Conservation (phyloP, 805 yeast species). For the Candida pseudofarinosa region DNA sequence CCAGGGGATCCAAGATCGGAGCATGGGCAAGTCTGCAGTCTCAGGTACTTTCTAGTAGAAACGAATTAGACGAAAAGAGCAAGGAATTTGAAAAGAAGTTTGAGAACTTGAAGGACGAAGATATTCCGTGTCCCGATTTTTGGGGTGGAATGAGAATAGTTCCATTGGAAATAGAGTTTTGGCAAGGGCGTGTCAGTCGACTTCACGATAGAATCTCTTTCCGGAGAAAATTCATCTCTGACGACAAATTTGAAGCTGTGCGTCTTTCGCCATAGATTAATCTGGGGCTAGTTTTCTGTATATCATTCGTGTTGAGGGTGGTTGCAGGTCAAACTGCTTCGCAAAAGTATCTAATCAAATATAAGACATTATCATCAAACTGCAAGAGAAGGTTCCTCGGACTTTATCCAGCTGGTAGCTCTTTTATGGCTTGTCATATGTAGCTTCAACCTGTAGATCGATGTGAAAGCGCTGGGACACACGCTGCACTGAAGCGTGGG, state of each 20-base stretch:
- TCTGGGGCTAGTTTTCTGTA: too few species aligned
- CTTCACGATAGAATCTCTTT: constrained; percentile 85
- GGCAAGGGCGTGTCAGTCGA: constrained; percentile 94
- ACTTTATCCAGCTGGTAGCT: neutral
- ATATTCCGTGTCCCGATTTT: constrained; percentile 83
- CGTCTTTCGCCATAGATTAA: constrained; percentile 75
- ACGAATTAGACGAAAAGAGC: constrained; percentile 56
- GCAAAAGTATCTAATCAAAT: too few species aligned
- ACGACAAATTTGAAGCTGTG: constrained; percentile 54
- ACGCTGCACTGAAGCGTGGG: neutral
- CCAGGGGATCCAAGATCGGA: constrained; percentile 89
- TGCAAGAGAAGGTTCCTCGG: neutral
- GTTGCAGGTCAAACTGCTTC: too few species aligned
- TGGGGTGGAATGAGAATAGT: constrained; percentile 95
- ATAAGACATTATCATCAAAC: too few species aligned
- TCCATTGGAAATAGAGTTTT: constrained; percentile 89
- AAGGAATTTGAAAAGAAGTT: constrained; percentile 51
- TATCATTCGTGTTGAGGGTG: too few species aligned
- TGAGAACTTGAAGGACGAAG: constrained; percentile 49
- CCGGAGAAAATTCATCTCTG: constrained; percentile 47
- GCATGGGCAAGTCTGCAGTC: constrained; percentile 97
- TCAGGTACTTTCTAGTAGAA: constrained; percentile 50
- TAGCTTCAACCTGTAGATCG: neutral
- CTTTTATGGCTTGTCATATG: neutral
- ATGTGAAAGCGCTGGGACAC: neutral